A percentile compares a stretch with the other conserved stretches of the same genome.
phyloP scores from a whole-genome alignment of 2,329 filamentous ascomycete genomes.

The Aureobasidium lini region DNA sequence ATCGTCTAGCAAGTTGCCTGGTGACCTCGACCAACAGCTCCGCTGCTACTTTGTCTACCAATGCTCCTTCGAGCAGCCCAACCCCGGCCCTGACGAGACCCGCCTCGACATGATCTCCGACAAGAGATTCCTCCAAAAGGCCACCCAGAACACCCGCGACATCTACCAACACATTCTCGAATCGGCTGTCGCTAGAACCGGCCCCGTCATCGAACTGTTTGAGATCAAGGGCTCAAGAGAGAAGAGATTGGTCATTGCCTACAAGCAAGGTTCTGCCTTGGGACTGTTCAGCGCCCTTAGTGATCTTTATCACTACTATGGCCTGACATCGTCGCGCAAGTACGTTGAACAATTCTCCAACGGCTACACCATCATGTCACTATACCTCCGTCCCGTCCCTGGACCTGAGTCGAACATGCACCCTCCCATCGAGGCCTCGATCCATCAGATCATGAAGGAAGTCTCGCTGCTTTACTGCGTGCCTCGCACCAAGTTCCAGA shows the following conservation, averaged over 20 bases:
- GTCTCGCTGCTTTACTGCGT: slow-evolving; percentile 95
- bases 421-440: slow-evolving; percentile 85
- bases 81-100: slow-evolving; percentile 69
- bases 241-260: slow-evolving; percentile 90
- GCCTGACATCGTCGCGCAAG: slow-evolving; percentile 89
- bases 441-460: slow-evolving; percentile 98
- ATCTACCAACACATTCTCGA: slow-evolving; percentile 93
- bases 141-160: slow-evolving; percentile 88
- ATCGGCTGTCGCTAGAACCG: slow-evolving; percentile 73
- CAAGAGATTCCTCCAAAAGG: slow-evolving; percentile 89
- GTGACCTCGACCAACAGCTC: slow-evolving; percentile 69
- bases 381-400: slow-evolving; percentile 74
- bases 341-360: slow-evolving; percentile 95
- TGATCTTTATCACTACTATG: slow-evolving; percentile 98
- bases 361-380: slow-evolving; percentile 92
- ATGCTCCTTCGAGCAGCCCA: slow-evolving; percentile 76
- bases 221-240: slow-evolving; percentile 87
- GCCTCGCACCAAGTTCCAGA: slow-evolving; percentile 92
- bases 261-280: slow-evolving; percentile 84
- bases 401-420: slow-evolving; percentile 48
- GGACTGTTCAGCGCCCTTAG: slow-evolving; percentile 93
- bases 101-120: slow-evolving; percentile 88
- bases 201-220: slow-evolving; percentile 95
- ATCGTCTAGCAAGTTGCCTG: slow-evolving; percentile 72
- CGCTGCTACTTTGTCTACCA: slow-evolving; percentile 99